Conservation (phyloP, 2,329 filamentous ascomycete species). For the Tolypocladium guangdongense region DNA sequence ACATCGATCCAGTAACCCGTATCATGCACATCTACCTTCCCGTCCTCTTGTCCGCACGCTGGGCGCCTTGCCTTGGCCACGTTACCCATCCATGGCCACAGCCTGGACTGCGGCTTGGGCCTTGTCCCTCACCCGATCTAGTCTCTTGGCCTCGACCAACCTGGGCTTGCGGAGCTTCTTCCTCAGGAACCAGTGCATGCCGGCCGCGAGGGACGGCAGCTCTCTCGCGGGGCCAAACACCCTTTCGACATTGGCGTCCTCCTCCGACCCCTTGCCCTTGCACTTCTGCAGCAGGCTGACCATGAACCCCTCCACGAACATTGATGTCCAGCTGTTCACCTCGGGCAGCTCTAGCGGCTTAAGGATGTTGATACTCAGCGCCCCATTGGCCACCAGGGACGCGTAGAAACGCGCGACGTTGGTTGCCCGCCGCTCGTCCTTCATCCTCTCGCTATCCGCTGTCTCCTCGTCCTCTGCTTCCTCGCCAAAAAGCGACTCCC, state of each 20-base stretch:
- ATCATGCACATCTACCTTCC: neutral
- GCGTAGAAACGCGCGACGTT: slow-evolving; percentile 46
- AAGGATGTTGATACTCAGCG: slow-evolving; percentile 36
- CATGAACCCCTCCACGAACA: slow-evolving; percentile 72
- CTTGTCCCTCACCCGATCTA: slow-evolving; percentile 26
- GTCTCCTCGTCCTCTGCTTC: slow-evolving; percentile 46
- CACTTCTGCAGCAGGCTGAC: slow-evolving; percentile 63
- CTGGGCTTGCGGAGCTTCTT: slow-evolving; percentile 61
- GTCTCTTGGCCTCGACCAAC: slow-evolving; percentile 34
- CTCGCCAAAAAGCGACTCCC: slow-evolving; percentile 65
- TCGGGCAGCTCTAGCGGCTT: slow-evolving; percentile 71
- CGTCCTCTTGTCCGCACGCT: too few relatives aligned
- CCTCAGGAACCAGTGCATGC: slow-evolving; percentile 69
- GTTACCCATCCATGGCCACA: slow-evolving; percentile 1
- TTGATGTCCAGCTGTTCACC: slow-evolving; percentile 62
- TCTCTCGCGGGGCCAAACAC: slow-evolving; percentile 56
- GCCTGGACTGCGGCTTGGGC: slow-evolving; percentile 18
- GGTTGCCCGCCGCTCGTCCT: slow-evolving; percentile 37
- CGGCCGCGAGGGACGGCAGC: slow-evolving; percentile 57
- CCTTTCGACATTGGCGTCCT: slow-evolving; percentile 49
- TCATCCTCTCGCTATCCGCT: slow-evolving; percentile 33
- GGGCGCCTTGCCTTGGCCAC: neutral
- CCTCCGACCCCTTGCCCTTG: slow-evolving; percentile 30
- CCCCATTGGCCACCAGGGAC: slow-evolving; percentile 34
- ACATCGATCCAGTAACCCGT: neutral